phyloP scores from a whole-genome alignment of 192 early-diverging fungal genomes.

The Phycomyces nitens region DNA sequence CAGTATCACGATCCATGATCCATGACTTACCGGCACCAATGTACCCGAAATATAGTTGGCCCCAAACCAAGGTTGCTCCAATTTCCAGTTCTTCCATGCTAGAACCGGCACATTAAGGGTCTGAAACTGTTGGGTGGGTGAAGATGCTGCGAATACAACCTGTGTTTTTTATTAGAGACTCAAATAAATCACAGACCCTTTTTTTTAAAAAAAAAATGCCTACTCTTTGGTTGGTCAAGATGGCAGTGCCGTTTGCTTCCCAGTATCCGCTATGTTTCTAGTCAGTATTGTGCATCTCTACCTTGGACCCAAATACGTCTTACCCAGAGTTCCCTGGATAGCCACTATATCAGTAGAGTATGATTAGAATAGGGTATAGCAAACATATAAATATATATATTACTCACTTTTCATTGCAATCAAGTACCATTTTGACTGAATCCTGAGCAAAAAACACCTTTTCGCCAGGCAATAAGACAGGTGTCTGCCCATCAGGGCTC shows the following conservation, averaged over 20 bases:
- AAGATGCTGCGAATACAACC: constrained; percentile 28
- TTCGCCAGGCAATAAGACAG: constrained; percentile 36
- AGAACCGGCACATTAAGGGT: constrained; percentile 36
- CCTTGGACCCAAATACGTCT: background rate
- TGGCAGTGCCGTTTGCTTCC: constrained; percentile 22
- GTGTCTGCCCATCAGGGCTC: constrained; percentile 22
- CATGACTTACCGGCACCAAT: constrained; percentile 36
- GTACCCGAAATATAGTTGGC: constrained; percentile 46
- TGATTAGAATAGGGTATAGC: background rate
- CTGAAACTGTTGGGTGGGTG: constrained; percentile 14
- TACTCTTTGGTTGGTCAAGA: constrained; percentile 36
- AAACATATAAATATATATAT: background rate
- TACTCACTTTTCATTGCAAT: constrained; percentile 29
- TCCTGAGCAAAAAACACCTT: constrained; percentile 34
- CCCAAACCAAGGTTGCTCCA: constrained; percentile 54
- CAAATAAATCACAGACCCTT: background rate
- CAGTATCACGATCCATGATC: too few relatives aligned
- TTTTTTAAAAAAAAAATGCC: background rate
- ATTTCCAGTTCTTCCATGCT: constrained; percentile 36
- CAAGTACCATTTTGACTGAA: constrained; percentile 23
- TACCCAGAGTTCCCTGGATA: constrained; percentile 34
- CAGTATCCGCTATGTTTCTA: constrained; percentile 26
- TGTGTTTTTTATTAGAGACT: constrained; percentile 1
- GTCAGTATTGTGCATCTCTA: too few relatives aligned
- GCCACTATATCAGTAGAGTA: constrained; percentile 10